Conservation (phyloP, 2,329 filamentous ascomycete species). For the Ophiostoma piceae region DNA sequence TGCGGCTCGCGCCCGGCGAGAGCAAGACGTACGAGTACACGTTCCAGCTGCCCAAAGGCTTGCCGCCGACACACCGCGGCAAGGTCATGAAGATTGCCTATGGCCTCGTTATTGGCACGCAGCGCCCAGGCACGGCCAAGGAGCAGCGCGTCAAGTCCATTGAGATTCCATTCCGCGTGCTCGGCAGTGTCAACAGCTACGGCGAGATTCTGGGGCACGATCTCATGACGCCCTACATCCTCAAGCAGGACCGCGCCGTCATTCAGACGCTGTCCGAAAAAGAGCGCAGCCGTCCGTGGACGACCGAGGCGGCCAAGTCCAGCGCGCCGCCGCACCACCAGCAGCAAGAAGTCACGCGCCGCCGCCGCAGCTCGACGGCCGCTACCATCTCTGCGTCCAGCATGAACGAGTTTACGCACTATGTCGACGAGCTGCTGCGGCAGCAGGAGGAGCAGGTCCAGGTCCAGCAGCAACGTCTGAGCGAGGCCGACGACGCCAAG, state of each 20-base stretch:
- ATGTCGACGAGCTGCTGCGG: constrained; percentile 67
- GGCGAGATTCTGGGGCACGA: constrained; percentile 91
- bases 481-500: constrained; percentile 35
- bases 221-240: constrained; percentile 86
- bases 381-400: constrained; percentile 33
- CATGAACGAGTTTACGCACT: constrained; percentile 65
- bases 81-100: constrained; percentile 93
- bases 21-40: constrained; percentile 81
- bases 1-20: constrained; percentile 81
- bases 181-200: constrained; percentile 84
- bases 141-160: constrained; percentile 85
- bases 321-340: constrained; percentile 22
- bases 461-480: constrained; percentile 38
- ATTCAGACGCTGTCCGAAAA: constrained; percentile 42
- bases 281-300: constrained; percentile 30
- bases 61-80: constrained; percentile 88
- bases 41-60: constrained; percentile 76
- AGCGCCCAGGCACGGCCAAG: constrained; percentile 67
- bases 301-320: background rate
- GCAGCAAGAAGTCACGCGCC: constrained; percentile 10
- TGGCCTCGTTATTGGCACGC: constrained; percentile 84
- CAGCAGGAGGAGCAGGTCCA: constrained; percentile 44
- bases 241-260: constrained; percentile 76
- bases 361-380: constrained; percentile 25
- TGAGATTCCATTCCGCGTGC: constrained; percentile 84